Evolutionary conservation across 768 basidiomycete species (phyloP).

Genomic region (Atractiella rhizophila): DNA sequence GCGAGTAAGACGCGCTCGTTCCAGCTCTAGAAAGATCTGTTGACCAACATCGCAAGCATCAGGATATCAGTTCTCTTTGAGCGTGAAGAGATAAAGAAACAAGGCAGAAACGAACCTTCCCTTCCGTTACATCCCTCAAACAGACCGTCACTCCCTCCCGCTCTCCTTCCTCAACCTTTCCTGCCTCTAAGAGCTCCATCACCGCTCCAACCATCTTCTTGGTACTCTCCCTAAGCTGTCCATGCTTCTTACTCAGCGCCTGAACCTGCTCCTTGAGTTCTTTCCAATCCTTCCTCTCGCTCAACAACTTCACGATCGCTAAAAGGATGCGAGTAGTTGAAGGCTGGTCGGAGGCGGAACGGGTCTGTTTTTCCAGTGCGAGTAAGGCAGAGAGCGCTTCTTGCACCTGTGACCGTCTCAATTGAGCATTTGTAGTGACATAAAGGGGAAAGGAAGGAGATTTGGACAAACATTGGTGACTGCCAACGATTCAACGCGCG

Average conservation of each 20-base stretch:
- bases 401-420: slow-evolving; percentile 70
- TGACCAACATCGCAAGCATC: neutral
- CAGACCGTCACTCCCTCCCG: slow-evolving; percentile 59
- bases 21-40: slow-evolving; percentile 89
- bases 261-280: slow-evolving; percentile 29
- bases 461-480: no score
- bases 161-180: slow-evolving; percentile 26
- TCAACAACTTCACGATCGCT: slow-evolving; percentile 43
- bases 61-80: neutral
- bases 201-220: slow-evolving; percentile 74
- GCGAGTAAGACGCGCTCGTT: slow-evolving; percentile 77
- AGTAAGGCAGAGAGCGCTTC: slow-evolving; percentile 40
- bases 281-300: slow-evolving; percentile 36
- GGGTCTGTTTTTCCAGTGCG: neutral
- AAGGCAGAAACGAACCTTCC: slow-evolving; percentile 40
- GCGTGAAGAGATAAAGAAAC: neutral
- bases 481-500: slow-evolving; percentile 39
- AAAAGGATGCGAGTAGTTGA: slow-evolving; percentile 76
- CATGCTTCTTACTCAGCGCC: slow-evolving; percentile 75
- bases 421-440: slow-evolving; percentile 41
- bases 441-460: no score
- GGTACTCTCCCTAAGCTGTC: slow-evolving; percentile 71
- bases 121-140: slow-evolving; percentile 72
- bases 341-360: slow-evolving; percentile 46
- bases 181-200: slow-evolving; percentile 48